Conservation (phyloP, 768 basidiomycete species). For the Xerocomellus dryophilus region DNA sequence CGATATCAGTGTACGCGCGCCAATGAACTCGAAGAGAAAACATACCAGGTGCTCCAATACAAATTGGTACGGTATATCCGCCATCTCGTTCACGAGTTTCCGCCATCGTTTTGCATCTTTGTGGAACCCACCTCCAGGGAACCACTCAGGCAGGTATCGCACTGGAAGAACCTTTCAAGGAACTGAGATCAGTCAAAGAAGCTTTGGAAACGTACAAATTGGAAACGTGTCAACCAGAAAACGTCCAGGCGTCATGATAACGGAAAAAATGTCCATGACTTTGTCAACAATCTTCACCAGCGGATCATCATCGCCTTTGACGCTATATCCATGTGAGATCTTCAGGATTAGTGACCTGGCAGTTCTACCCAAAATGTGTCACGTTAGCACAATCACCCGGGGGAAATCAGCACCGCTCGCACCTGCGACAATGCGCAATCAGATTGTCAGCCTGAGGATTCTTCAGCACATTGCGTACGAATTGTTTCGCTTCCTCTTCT, state of each 20-base stretch:
- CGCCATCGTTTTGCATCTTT: constrained; percentile 6
- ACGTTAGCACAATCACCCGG: not conserved
- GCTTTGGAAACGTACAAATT: not conserved
- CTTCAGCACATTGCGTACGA: constrained; percentile 1
- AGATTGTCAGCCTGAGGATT: constrained; percentile 5
- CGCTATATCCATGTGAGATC: constrained; percentile 38
- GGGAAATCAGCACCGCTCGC: not conserved
- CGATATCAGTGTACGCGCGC: not conserved
- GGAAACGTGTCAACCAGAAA: constrained; percentile 13
- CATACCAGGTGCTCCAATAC: constrained; percentile 18
- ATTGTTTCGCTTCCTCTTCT: constrained; percentile 3
- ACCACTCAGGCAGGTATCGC: constrained; percentile 19
- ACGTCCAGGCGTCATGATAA: not conserved
- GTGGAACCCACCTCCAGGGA: constrained; percentile 19
- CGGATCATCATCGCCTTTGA: constrained; percentile 31
- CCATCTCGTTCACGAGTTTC: constrained; percentile 1
- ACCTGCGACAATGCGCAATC: constrained; percentile 6
- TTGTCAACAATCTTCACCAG: constrained; percentile 29
- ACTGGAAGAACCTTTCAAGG: not conserved
- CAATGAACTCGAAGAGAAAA: not conserved
- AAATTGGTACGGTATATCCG: not conserved
- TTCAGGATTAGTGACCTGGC: constrained; percentile 34
- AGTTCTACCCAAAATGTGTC: constrained; percentile 22
- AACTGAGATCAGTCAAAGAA: too few relatives aligned
- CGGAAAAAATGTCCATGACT: constrained; percentile 16